Percentiles rank a stretch among this genome's conserved stretches.
These are phyloP conservation scores for Entomophthora muscae DNA, from an alignment of 371 early-diverging fungal genomes.

Conservation along the genomic window DNA sequence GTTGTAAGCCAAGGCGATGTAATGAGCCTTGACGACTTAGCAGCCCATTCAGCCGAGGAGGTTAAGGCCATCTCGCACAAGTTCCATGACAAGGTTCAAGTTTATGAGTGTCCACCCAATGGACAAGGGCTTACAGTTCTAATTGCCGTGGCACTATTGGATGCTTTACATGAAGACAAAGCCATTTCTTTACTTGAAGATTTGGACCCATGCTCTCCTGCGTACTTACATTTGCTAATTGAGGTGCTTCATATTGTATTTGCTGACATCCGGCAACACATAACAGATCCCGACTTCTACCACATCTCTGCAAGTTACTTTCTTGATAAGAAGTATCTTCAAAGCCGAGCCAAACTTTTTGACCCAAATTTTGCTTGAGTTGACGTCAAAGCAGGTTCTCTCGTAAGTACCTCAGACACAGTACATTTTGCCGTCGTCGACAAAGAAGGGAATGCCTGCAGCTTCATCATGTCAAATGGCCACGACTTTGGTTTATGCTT, in stretches of 20 bases:
- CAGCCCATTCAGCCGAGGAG: constrained; percentile 29
- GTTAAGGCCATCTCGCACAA: constrained; percentile 44
- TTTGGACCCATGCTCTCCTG: constrained; percentile 32
- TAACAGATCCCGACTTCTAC: constrained; percentile 43
- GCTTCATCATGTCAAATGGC: constrained; percentile 48
- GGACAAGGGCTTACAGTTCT: constrained; percentile 57
- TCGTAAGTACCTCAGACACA: constrained; percentile 41
- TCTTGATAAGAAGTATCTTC: constrained; percentile 35
- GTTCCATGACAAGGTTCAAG: constrained; percentile 31
- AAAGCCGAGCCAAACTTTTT: constrained; percentile 31
- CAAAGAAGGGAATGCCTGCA: constrained; percentile 64
- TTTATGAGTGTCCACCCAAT: constrained; percentile 66
- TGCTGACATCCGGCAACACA: constrained; percentile 45
- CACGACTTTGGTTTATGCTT: constrained; percentile 34
- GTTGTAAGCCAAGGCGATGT: constrained; percentile 39
- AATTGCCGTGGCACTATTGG: constrained; percentile 50
- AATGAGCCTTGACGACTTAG: constrained; percentile 52
- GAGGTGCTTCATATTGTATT: constrained; percentile 55
- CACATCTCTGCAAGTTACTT: constrained; percentile 26
- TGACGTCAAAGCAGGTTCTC: constrained; percentile 31
- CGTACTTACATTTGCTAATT: constrained; percentile 46
- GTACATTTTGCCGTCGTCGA: constrained; percentile 66
- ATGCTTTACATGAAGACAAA: constrained; percentile 27
- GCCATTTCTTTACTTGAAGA: constrained; percentile 17
- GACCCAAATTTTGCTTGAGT: constrained; percentile 24